Percentiles rank a stretch among this genome's conserved stretches.
Evolutionary conservation across 805 yeast species (phyloP).

Genomic region (Metschnikowia orientalis): DNA sequence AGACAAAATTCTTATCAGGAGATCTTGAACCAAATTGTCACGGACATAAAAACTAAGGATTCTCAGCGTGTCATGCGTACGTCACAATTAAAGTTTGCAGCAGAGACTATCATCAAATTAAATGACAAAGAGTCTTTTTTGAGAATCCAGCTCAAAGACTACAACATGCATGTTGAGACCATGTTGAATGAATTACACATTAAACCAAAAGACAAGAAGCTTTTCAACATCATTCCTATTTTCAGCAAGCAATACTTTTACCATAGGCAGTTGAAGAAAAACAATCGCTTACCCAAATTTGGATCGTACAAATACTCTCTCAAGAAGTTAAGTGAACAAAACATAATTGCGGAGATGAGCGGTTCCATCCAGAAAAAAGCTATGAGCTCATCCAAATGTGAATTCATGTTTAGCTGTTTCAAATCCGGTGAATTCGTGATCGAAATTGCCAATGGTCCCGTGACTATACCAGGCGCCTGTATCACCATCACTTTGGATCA

Average conservation of each 20-base stretch:
- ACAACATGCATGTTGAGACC: conserved; percentile 43
- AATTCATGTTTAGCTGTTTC: conserved; percentile 73
- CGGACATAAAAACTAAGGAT: conserved; percentile 59
- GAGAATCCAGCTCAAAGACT: conserved; percentile 42
- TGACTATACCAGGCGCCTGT: conserved; percentile 60
- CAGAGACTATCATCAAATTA: conserved; percentile 41
- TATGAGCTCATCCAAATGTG: conserved; percentile 59
- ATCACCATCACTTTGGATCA: conserved; percentile 64
- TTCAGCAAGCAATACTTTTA: conserved; percentile 76
- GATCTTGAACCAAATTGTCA: conserved; percentile 75
- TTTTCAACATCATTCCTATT: conserved; percentile 44
- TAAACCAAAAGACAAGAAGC: conserved; percentile 43
- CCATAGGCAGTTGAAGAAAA: conserved; percentile 61
- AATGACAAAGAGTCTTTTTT: conserved; percentile 43
- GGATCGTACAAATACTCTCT: conserved; percentile 78
- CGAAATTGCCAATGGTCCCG: conserved; percentile 68
- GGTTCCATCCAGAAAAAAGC: conserved; percentile 40
- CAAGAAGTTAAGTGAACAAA: conserved; percentile 68
- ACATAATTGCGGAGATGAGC: conserved; percentile 56
- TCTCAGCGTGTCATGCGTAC: conserved; percentile 40
- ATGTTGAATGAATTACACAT: conserved; percentile 42
- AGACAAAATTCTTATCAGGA: conserved; percentile 73
- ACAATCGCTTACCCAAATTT: conserved; percentile 65
- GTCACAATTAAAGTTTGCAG: conserved; percentile 38
- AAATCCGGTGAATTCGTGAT: conserved; percentile 66